Evolutionary conservation across 2,329 filamentous ascomycete species (phyloP).

Genomic region (Pestalotiopsis fici): DNA sequence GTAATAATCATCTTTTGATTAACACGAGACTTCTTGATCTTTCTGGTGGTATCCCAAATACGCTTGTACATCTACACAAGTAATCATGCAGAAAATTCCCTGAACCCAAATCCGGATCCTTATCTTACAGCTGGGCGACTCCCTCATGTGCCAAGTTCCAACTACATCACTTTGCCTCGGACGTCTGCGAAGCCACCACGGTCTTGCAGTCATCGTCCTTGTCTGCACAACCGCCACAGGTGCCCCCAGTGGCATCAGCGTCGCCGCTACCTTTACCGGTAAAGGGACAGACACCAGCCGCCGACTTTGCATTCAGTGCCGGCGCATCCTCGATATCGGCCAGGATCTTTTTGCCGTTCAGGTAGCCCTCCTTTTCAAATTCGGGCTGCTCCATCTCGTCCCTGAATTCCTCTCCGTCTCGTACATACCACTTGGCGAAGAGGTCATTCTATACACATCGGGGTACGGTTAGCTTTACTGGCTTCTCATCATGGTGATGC

Average conservation of each 20-base stretch:
- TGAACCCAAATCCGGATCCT: neutral
- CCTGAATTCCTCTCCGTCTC: slow-evolving; percentile 58
- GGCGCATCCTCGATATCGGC: slow-evolving; percentile 33
- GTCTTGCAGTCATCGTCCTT: slow-evolving; percentile 8
- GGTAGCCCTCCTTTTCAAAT: slow-evolving; percentile 63
- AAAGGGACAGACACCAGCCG: slow-evolving; percentile 5
- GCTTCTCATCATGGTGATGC: no score
- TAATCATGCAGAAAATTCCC: no score
- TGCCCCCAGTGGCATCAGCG: neutral
- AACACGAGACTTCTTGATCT: no score
- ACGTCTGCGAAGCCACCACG: neutral
- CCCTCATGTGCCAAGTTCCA: neutral
- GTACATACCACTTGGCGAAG: slow-evolving; percentile 80
- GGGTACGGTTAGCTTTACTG: no score
- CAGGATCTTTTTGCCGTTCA: slow-evolving; percentile 64
- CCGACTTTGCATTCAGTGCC: neutral
- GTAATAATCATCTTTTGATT: no score
- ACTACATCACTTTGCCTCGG: neutral
- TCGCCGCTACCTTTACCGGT: neutral
- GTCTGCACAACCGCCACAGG: neutral
- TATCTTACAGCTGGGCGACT: neutral
- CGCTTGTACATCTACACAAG: no score
- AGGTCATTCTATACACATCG: slow-evolving; percentile 69
- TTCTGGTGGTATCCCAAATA: no score
- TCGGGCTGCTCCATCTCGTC: slow-evolving; percentile 46